Evolutionary conservation across 2,329 filamentous ascomycete genomes (phyloP).

Genomic region (Penicillium brasilianum): DNA sequence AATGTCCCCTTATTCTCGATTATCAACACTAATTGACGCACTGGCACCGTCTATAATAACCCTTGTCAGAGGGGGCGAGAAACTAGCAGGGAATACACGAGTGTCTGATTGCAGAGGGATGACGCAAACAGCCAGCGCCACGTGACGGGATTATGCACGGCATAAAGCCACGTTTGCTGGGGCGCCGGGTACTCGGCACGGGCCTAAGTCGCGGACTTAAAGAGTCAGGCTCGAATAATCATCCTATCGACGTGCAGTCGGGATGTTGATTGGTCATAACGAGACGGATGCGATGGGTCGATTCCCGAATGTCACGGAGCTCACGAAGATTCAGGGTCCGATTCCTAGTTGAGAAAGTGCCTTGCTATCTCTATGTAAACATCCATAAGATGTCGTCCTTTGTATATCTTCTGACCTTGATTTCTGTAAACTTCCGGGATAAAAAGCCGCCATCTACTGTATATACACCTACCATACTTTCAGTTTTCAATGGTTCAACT

Average conservation of each 20-base stretch:
- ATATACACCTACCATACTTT: no score
- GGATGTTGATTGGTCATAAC: neutral
- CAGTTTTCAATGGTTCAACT: neutral
- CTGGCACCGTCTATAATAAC: neutral
- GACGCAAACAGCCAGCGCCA: slow-evolving; percentile 16
- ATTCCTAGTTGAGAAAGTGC: neutral
- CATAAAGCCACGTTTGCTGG: slow-evolving; percentile 20
- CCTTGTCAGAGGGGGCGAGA: neutral
- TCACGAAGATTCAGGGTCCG: neutral
- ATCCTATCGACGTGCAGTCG: neutral
- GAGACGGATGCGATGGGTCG: neutral
- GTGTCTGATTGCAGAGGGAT: slow-evolving; percentile 5
- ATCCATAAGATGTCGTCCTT: neutral
- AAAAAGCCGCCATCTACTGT: no score
- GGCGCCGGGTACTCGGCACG: slow-evolving; percentile 29
- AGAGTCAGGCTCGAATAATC: slow-evolving; percentile 6
- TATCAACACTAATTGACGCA: no score
- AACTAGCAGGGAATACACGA: neutral
- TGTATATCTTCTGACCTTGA: neutral
- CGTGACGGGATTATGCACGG: slow-evolving; percentile 22
- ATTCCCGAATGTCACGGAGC: neutral
- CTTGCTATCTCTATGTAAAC: neutral
- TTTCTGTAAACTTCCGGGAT: neutral
- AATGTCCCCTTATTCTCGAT: neutral
- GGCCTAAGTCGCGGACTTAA: slow-evolving; percentile 1